phyloP scores from a whole-genome alignment of 208 protist species.

The Leishmania major region DNA sequence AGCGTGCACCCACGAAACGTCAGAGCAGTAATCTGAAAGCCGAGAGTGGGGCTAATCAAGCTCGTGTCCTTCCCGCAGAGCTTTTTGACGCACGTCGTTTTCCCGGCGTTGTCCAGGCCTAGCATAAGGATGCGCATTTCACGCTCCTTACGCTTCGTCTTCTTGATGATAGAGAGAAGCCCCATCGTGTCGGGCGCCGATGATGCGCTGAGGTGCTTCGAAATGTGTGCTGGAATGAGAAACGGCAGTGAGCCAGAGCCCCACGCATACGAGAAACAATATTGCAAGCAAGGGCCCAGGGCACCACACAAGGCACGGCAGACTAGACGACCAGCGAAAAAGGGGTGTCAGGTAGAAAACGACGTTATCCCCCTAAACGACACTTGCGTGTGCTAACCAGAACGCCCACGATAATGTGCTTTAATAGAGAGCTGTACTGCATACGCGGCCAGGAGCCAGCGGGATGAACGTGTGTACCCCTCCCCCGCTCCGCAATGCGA shows the following conservation, averaged over 20 bases:
- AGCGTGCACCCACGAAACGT: constrained; percentile 96
- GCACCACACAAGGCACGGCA: background rate
- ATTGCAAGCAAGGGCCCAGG: background rate
- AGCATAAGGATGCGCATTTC: constrained; percentile 99
- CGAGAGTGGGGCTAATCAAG: constrained; percentile 97
- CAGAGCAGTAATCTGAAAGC: constrained; percentile 99
- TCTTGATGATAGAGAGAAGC: constrained; percentile 97
- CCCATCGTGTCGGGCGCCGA: constrained; percentile 89
- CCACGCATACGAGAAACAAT: constrained; percentile 4
- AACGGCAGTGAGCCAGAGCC: background rate
- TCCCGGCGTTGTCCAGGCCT: constrained; percentile 96
- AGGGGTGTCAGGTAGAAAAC: background rate
- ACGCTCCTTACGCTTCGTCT: constrained; percentile 98
- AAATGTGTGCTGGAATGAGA: background rate
- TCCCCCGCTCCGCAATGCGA: background rate
- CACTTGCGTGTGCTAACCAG: background rate
- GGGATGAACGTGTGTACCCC: background rate
- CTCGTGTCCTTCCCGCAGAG: constrained; percentile 99
- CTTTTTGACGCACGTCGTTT: constrained; percentile 99
- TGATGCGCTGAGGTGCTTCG: background rate
- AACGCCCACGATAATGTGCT: background rate
- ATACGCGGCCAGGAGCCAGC: background rate
- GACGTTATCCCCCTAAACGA: background rate
- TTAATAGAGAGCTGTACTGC: background rate
- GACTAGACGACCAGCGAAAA: background rate